Conservation (phyloP, 495 filamentous ascomycete species). For the Aspergillus baeticus region DNA sequence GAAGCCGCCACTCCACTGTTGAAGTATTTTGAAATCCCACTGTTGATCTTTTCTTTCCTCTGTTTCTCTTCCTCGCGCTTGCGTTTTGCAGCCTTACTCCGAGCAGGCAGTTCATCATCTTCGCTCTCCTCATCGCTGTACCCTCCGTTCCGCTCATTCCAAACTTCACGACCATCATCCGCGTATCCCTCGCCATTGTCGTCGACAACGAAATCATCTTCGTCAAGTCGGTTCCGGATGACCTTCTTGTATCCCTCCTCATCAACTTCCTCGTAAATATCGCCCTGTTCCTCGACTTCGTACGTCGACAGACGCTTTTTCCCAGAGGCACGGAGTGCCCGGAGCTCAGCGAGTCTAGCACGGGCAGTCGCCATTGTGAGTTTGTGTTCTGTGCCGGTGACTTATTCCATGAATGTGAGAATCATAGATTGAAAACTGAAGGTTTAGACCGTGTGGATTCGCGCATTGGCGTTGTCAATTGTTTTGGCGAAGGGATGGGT, state of each 20-base stretch:
- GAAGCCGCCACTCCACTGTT: conserved; percentile 65
- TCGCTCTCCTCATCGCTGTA: conserved; percentile 69
- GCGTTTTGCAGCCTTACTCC: conserved; percentile 75
- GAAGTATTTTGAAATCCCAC: conserved; percentile 92
- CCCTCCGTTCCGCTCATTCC: conserved; percentile 63
- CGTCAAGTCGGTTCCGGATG: conserved; percentile 81
- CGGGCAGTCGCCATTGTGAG: conserved; percentile 37
- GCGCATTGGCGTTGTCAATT: not conserved
- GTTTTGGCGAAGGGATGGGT: conserved; percentile 15
- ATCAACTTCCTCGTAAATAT: conserved; percentile 94
- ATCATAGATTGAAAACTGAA: not conserved
- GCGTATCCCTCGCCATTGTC: conserved; percentile 93
- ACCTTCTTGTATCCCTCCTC: conserved; percentile 97
- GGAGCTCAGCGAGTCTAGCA: conserved; percentile 71
- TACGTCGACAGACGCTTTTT: conserved; percentile 90
- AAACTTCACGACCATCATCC: conserved; percentile 96
- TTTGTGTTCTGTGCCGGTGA: not conserved
- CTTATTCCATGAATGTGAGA: conserved; percentile 9
- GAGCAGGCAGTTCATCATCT: conserved; percentile 63
- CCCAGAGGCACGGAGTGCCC: conserved; percentile 80
- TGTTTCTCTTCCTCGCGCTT: conserved; percentile 89
- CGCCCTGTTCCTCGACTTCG: conserved; percentile 77
- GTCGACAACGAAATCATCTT: conserved; percentile 97
- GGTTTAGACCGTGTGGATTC: not conserved
- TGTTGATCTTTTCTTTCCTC: conserved; percentile 80